A percentile compares a stretch with the other conserved stretches of the same genome.
These are phyloP conservation scores for Entomortierella beljakovae DNA, from an alignment of 192 early-diverging fungal genomes.

Conservation along the genomic window DNA sequence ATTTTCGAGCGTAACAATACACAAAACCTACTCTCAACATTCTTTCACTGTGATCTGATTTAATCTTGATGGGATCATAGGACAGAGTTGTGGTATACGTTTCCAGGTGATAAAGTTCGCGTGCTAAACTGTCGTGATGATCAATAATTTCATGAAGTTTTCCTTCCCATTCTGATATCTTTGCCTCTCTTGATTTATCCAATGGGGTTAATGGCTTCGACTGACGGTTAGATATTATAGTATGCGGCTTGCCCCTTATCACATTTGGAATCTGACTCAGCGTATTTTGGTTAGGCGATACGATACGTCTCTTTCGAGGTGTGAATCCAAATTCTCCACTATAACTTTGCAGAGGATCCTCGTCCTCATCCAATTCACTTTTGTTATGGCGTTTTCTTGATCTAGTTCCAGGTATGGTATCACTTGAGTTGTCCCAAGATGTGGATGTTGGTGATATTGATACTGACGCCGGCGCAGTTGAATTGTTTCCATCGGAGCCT, in stretches of 20 bases:
- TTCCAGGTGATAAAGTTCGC: slow-evolving; percentile 71
- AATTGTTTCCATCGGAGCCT: slow-evolving; percentile 10
- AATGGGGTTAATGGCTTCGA: slow-evolving; percentile 57
- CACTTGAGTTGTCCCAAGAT: slow-evolving; percentile 11
- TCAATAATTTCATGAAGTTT: slow-evolving; percentile 62
- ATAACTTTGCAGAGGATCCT: neutral
- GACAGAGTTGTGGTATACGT: slow-evolving; percentile 59
- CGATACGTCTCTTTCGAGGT: slow-evolving; percentile 23
- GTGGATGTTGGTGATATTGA: slow-evolving; percentile 10
- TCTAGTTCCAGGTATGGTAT: neutral
- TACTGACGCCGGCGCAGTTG: no score
- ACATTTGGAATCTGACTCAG: neutral
- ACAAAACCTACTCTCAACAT: slow-evolving; percentile 58
- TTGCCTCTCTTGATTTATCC: slow-evolving; percentile 50
- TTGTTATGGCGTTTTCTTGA: slow-evolving; percentile 32
- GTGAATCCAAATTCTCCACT: slow-evolving; percentile 20
- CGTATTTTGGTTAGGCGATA: slow-evolving; percentile 10
- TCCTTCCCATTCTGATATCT: slow-evolving; percentile 50
- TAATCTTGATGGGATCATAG: slow-evolving; percentile 64
- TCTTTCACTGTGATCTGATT: slow-evolving; percentile 64
- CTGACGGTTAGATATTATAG: neutral
- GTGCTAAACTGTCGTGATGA: slow-evolving; percentile 63
- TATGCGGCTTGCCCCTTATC: neutral
- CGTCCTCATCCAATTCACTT: slow-evolving; percentile 26
- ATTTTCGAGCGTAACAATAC: slow-evolving; percentile 2